Evolutionary conservation across 2,329 filamentous ascomycete genomes (phyloP), one percentile per base, ranked within the genome.

Genomic region (Kalmusia sp.): DNA sequence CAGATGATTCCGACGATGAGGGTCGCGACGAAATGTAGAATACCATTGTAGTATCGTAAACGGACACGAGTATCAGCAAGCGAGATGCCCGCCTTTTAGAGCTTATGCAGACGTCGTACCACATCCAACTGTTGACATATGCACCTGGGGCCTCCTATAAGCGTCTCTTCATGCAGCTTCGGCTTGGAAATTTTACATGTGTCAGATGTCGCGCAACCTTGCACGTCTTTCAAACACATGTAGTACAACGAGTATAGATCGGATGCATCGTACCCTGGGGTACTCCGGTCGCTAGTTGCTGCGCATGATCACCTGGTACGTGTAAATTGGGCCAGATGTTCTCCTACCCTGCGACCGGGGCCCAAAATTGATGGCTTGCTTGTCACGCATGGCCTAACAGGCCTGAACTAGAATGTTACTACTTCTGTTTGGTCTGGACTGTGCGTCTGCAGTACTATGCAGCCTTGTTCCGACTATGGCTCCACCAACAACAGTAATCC

Each of bases 1-100:
- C 57, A 19, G 62, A 67, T 43, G 62, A 64, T 38, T 58, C 53
- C 19, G 67, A 68, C 25, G 64, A 66, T 37, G 68, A 62, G 22
- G 48, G 61, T 9, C 63, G 61, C 24, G 17, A 48, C 24, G 57
- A 58, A 31, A 30, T 34, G 39, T 61, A 55, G 17, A 6, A 40
- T 52, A 22, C n/a, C n/a, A n/a, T n/a, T n/a, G 17, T 19, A n/a
- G 14, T 11, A 15, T 6, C 22, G 31, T 40, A 47, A 17, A 12
- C 34, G 22, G 22, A 34, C 30, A 34, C n/a, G 24, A 17, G 24
- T 19, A 19, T 28, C 35, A 34, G 34, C 8, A 34, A 27, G 22
- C 22, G 35, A 34, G 15, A 50, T 34, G n/a, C 6, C 48, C 34
- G 12, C n/a, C 46, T 12, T 47, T 31, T 21, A 15, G 49, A 45